Conservation (phyloP, 495 filamentous ascomycete genomes). For the Daldinia decipiens region DNA sequence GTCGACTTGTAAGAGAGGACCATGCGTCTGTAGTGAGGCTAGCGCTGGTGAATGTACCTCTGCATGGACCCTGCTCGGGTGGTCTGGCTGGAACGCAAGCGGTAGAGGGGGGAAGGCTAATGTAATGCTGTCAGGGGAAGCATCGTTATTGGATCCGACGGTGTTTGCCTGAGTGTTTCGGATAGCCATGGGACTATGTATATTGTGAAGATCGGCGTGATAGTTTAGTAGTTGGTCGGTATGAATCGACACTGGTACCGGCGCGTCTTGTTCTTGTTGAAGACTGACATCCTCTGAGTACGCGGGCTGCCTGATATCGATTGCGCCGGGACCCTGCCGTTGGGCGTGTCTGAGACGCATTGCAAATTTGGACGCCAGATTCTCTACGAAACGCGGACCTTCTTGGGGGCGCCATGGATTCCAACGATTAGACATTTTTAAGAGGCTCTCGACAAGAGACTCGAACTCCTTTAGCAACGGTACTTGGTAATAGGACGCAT, state of each 20-base stretch:
- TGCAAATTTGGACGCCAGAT: background rate
- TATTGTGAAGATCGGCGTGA: background rate
- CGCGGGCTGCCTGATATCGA: background rate
- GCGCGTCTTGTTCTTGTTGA: background rate
- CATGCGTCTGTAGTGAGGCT: background rate
- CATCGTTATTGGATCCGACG: background rate
- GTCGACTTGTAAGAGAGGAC: background rate
- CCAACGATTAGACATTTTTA: background rate
- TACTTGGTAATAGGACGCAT: background rate
- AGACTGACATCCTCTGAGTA: background rate
- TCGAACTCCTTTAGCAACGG: background rate
- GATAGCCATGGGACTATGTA: background rate
- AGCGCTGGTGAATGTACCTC: background rate
- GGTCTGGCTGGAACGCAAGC: background rate
- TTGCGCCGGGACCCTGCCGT: background rate
- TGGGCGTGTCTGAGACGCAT: background rate
- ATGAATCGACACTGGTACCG: background rate
- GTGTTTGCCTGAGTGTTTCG: background rate
- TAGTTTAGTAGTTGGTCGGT: background rate
- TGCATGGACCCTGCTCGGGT: background rate
- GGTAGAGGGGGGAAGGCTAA: background rate
- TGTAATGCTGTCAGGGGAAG: background rate
- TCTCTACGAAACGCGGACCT: background rate
- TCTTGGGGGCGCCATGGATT: background rate
- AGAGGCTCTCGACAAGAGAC: background rate